These are phyloP conservation scores for Lupinus albus DNA, from an alignment of 306 rosid species.

Conservation along the genomic window DNA sequence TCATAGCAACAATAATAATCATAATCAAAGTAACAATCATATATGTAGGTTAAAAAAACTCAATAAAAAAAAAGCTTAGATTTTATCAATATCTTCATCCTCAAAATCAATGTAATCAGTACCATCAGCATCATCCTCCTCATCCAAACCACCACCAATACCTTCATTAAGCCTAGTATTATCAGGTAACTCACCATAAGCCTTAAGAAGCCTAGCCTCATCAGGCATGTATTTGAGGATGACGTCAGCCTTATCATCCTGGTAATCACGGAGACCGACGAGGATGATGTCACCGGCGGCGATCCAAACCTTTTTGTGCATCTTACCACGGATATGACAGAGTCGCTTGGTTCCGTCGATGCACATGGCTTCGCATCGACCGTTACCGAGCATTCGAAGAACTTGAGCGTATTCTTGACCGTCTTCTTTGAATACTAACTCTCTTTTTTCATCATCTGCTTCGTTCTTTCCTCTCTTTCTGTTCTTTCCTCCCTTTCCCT, in stretches of 20 bases:
- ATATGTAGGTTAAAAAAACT: neutral
- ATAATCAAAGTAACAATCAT: neutral
- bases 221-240: conserved; percentile 70
- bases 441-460: conserved; percentile 62
- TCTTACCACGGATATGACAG: conserved; percentile 63
- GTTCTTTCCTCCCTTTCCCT: conserved; percentile 77
- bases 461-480: conserved; percentile 70
- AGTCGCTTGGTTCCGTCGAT: conserved; percentile 64
- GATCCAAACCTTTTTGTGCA: conserved; percentile 77
- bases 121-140: conserved; percentile 43
- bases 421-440: conserved; percentile 68
- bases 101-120: conserved; percentile 52
- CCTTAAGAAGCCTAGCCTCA: conserved; percentile 65
- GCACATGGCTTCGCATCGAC: conserved; percentile 62
- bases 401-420: conserved; percentile 65
- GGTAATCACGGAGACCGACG: conserved; percentile 61
- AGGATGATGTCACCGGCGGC: conserved; percentile 69
- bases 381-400: conserved; percentile 59
- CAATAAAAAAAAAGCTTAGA: neutral
- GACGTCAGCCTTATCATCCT: conserved; percentile 72
- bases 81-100: conserved; percentile 56
- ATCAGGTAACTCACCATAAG: conserved; percentile 64
- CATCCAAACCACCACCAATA: conserved; percentile 45
- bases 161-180: conserved; percentile 44
- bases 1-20: neutral